phyloP scores from a whole-genome alignment of 169 alveolate genomes.

The Plasmodium falciparum region DNA sequence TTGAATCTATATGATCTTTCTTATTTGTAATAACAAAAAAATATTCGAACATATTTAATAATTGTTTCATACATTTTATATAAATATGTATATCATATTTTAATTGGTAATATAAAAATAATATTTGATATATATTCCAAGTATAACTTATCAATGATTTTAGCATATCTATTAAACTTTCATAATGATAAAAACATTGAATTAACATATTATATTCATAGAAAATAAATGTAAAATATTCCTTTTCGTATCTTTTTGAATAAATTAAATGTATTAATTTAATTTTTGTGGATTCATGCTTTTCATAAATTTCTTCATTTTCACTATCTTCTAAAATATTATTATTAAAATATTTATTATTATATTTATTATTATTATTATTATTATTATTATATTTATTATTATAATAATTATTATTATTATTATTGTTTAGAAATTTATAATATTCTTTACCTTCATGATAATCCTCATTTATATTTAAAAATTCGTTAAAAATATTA shows the following conservation, averaged over 20 bases:
- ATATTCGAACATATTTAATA: constrained; percentile 21
- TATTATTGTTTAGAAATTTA: not conserved
- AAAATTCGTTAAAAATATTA: constrained; percentile 9
- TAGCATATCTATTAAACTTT: not conserved
- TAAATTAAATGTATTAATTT: not conserved
- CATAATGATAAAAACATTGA: not conserved
- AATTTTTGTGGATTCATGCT: constrained; percentile 8
- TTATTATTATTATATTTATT: too few species aligned
- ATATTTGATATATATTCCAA: constrained; percentile 24
- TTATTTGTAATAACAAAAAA: constrained; percentile 17
- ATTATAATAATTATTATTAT: too few species aligned
- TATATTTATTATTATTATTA: too few species aligned
- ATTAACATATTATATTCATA: constrained; percentile 4
- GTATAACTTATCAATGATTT: not conserved
- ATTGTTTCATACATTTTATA: constrained; percentile 15
- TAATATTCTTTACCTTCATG: constrained; percentile 1
- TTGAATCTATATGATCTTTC: constrained; percentile 25
- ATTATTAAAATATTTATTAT: too few species aligned
- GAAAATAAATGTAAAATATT: constrained; percentile 13
- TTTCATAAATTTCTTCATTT: not conserved
- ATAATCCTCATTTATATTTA: not conserved
- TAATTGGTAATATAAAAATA: constrained; percentile 47
- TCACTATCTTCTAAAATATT: not conserved
- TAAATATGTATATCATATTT: constrained; percentile 7
- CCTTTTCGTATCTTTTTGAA: constrained; percentile 12